Evolutionary conservation across 768 basidiomycete species (phyloP).

Genomic region (Psilocybe tampanensis): DNA sequence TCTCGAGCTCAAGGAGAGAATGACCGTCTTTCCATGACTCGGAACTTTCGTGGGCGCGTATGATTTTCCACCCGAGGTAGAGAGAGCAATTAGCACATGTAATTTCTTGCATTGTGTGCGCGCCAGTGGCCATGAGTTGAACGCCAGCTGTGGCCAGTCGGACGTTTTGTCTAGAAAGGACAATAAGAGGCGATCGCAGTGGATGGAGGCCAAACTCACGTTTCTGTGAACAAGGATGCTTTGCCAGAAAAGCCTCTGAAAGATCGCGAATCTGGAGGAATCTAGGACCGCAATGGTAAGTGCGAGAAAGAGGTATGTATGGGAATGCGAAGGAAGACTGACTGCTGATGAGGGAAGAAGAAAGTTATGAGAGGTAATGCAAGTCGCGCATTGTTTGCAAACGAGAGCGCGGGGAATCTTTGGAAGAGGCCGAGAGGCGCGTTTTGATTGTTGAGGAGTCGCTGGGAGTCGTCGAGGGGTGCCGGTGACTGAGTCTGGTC

Average conservation of each 20-base stretch:
- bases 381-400: conserved; percentile 48
- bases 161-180: conserved; percentile 47
- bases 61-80: conserved; percentile 67
- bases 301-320: not conserved
- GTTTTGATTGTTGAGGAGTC: conserved; percentile 25
- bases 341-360: conserved; percentile 44
- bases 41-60: conserved; percentile 53
- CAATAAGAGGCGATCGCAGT: not conserved
- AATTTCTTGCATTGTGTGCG: conserved; percentile 62
- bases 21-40: conserved; percentile 69
- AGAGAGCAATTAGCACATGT: conserved; percentile 49
- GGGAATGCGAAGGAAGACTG: conserved; percentile 15
- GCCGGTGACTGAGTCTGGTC: conserved; percentile 10
- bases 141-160: conserved; percentile 45
- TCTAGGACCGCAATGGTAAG: conserved; percentile 25
- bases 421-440: conserved; percentile 48
- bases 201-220: conserved; percentile 35
- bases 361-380: conserved; percentile 45
- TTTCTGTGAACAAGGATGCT: conserved; percentile 59
- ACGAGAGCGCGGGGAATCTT: conserved; percentile 46
- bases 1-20: conserved; percentile 60
- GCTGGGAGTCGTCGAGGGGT: conserved; percentile 22
- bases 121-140: conserved; percentile 64
- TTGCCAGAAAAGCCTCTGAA: conserved; percentile 61
- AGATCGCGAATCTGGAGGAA: conserved; percentile 45